Conservation (phyloP, 345 rosid species). For the Raphanus raphanistrum region DNA sequence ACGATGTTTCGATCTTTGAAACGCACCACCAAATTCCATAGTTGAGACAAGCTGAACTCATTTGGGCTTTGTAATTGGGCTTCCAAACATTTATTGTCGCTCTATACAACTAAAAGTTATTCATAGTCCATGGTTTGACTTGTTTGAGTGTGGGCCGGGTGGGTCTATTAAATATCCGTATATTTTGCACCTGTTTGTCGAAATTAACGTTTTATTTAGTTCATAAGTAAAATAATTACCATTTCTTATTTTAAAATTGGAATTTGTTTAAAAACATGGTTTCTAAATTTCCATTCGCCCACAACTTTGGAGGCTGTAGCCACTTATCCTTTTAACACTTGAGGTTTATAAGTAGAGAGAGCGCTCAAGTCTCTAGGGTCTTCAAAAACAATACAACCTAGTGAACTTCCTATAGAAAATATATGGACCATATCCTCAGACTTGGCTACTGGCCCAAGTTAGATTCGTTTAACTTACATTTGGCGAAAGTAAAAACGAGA, state of each 20-base stretch:
- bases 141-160: background rate
- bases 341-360: background rate
- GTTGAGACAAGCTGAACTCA: conserved; percentile 72
- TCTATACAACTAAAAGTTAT: conserved; percentile 12
- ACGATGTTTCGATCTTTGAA: conserved; percentile 68
- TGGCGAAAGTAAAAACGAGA: background rate
- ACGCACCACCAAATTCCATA: conserved; percentile 74
- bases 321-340: background rate
- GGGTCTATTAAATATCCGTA: background rate
- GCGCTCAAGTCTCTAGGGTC: background rate
- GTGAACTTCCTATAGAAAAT: background rate
- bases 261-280: background rate
- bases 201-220: background rate
- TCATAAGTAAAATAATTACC: background rate
- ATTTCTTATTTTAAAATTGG: background rate
- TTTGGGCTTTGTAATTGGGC: conserved; percentile 59
- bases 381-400: background rate
- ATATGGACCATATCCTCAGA: background rate
- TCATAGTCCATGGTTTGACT: background rate
- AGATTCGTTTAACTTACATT: background rate
- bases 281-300: background rate
- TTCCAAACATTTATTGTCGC: conserved; percentile 70
- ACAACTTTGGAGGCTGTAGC: background rate
- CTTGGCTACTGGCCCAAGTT: background rate
- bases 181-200: background rate